Conservation (phyloP, 2,329 filamentous ascomycete species). For the Eutypa lata region DNA sequence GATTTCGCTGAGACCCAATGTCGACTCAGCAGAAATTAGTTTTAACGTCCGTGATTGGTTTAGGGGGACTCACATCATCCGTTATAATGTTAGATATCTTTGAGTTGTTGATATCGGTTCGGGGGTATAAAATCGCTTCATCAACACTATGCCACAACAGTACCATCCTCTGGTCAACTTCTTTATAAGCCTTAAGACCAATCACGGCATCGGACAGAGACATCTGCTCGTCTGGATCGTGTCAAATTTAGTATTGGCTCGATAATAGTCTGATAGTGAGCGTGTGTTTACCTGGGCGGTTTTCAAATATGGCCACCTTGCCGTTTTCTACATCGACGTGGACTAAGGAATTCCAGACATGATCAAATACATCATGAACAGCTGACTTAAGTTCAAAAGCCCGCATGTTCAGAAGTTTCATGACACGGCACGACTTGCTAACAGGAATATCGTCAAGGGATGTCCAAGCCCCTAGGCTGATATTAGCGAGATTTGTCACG, state of each 20-base stretch:
- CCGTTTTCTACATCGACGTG: constrained; percentile 54
- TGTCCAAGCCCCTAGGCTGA: constrained; percentile 48
- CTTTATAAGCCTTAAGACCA: constrained; percentile 57
- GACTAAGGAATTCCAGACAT: constrained; percentile 70
- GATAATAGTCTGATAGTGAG: neutral
- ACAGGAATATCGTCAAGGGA: constrained; percentile 58
- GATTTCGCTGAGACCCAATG: constrained; percentile 40
- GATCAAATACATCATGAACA: constrained; percentile 63
- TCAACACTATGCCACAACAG: constrained; percentile 63
- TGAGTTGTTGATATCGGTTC: constrained; percentile 44
- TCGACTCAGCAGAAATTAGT: constrained; percentile 33
- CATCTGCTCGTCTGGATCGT: constrained; percentile 45
- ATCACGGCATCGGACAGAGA: constrained; percentile 51
- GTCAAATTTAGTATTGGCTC: constrained; percentile 12
- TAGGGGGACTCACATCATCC: constrained; percentile 33
- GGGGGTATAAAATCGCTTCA: constrained; percentile 56
- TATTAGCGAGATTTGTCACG: constrained; percentile 16
- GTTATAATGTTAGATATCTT: constrained; percentile 38
- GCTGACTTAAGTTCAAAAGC: constrained; percentile 63
- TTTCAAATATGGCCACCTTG: constrained; percentile 54
- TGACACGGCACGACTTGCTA: constrained; percentile 59
- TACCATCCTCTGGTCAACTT: constrained; percentile 57
- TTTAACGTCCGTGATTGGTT: neutral
- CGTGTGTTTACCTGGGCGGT: constrained; percentile 42
- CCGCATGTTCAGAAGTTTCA: constrained; percentile 63